Conservation (phyloP, 768 basidiomycete genomes). For the Baorangia bicolor region DNA sequence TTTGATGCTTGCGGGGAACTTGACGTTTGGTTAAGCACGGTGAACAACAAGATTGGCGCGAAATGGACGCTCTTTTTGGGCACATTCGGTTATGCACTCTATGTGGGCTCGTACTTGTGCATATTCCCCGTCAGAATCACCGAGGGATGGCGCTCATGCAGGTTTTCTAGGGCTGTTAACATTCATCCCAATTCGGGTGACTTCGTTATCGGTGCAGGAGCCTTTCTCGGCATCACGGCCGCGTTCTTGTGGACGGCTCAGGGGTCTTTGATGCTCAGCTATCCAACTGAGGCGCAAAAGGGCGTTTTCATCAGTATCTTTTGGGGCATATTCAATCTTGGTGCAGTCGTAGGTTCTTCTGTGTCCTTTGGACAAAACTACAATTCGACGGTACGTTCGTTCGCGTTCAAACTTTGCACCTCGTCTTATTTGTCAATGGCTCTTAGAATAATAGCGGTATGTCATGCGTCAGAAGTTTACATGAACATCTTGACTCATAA, state of each 20-base stretch:
- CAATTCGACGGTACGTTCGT: slow-evolving; percentile 50
- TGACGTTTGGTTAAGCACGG: slow-evolving; percentile 43
- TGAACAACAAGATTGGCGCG: slow-evolving; percentile 77
- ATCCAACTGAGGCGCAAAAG: slow-evolving; percentile 75
- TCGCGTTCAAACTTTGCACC: not conserved
- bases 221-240: slow-evolving; percentile 67
- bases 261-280: slow-evolving; percentile 75
- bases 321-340: slow-evolving; percentile 82
- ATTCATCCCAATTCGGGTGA: slow-evolving; percentile 58
- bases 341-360: slow-evolving; percentile 71
- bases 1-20: not conserved
- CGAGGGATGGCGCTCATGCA: not conserved
- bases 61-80: slow-evolving; percentile 70
- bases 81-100: slow-evolving; percentile 69
- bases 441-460: slow-evolving; percentile 29
- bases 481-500: not conserved
- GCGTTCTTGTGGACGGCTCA: slow-evolving; percentile 77
- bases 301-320: slow-evolving; percentile 72
- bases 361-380: slow-evolving; percentile 73
- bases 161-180: slow-evolving; percentile 53
- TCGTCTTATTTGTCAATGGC: not conserved
- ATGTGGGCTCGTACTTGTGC: slow-evolving; percentile 69
- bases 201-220: slow-evolving; percentile 70
- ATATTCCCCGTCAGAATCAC: slow-evolving; percentile 20
- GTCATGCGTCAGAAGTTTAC: not conserved